Evolutionary conservation across 2,329 filamentous ascomycete genomes (phyloP).

Genomic region (Rhynchosporium secalis): DNA sequence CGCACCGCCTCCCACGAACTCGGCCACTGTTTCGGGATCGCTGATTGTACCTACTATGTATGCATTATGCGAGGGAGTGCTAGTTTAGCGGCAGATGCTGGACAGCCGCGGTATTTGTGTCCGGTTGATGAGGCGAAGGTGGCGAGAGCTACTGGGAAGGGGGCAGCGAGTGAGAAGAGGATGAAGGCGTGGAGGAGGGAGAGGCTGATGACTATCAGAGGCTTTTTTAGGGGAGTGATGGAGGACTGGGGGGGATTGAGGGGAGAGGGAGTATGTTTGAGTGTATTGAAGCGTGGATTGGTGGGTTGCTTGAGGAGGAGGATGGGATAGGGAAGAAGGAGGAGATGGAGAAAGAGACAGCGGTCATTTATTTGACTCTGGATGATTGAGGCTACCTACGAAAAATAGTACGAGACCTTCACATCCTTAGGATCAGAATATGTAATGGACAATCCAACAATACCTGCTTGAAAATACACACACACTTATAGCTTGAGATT

Average conservation of each 20-base stretch:
- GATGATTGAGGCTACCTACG: background rate
- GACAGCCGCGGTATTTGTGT: slow-evolving; percentile 65
- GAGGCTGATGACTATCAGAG: slow-evolving; percentile 44
- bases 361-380: slow-evolving; percentile 5
- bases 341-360: background rate
- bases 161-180: slow-evolving; percentile 25
- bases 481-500: too few species aligned
- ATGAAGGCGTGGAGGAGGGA: slow-evolving; percentile 38
- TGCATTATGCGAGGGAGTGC: slow-evolving; percentile 64
- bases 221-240: slow-evolving; percentile 29
- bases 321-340: background rate
- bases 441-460: too few species aligned
- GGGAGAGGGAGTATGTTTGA: slow-evolving; percentile 4
- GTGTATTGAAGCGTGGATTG: background rate
- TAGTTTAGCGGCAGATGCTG: slow-evolving; percentile 55
- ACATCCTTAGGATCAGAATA: too few species aligned
- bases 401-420: too few species aligned
- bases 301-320: background rate
- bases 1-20: slow-evolving; percentile 65
- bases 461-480: too few species aligned
- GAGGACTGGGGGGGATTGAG: slow-evolving; percentile 1
- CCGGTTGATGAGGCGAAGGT: slow-evolving; percentile 60
- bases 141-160: slow-evolving; percentile 34
- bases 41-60: slow-evolving; percentile 65
- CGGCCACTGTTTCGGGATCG: slow-evolving; percentile 66